Base-by-base conservation (phyloP, 2,329 filamentous ascomycete genomes). In the Plectosphaerella sp. region DNA sequence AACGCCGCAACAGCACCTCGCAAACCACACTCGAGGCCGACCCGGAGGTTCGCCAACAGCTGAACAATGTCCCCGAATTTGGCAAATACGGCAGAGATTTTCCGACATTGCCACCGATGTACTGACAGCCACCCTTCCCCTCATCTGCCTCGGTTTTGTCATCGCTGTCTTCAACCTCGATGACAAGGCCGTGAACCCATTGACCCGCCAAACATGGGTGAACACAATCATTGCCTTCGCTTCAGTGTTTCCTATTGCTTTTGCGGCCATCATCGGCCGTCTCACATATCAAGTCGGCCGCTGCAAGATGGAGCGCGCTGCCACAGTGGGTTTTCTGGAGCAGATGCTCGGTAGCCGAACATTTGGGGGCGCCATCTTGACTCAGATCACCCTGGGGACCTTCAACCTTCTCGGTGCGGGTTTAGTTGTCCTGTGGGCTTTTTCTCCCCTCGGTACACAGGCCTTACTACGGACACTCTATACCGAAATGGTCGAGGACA, bases 401-500 rank as follows among this genome's bases (percentile, higher is more conserved):
- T 53, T 64, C 46, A 64, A 66, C 48, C 16, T 59, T 5, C 54
- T 67, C 6, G 59, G 57, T 1, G 7, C 64, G 4, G 50, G 48
- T 2, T 51, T 67, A 12, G 45, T 66, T 7, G 14, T 66, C 1
- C 25, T 64, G 12, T 67, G 66, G 64, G 54, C 56, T 20, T 54
- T 66, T 15, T 67, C 65, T 5, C 64, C 65, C 1, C 51, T 68
- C 3, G 66, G 64, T 12, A 57, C 58, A n/a, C 65, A 67, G 54
- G 57, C 64, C 0, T 48, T 63, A 14, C 49, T 67, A 33, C 62
- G 63, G 1, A 49, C 55, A 28, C 41, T 57, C 15, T 33, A 50
- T 3, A 41, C 48, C 9, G 16, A 33, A 2, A 16, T 22, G 4
- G 36, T 22, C 3, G 15, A 41, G 1, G 20, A 28, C 3, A 18